Evolutionary conservation across 2,329 filamentous ascomycete species (phyloP).

Genomic region (Alternaria atra): DNA sequence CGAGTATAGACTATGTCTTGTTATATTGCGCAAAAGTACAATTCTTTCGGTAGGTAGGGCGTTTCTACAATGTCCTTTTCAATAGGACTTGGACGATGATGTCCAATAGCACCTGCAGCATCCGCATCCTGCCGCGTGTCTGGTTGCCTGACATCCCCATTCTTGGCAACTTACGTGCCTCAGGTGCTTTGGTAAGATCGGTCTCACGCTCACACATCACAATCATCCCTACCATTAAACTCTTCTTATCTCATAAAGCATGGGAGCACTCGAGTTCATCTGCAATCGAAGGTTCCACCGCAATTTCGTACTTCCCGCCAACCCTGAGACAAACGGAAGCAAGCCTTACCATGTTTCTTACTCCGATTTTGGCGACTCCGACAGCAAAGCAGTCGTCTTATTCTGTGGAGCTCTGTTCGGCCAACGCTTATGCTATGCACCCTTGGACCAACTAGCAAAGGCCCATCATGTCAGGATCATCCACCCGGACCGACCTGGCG

Average conservation of each 20-base stretch:
- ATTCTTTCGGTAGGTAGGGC: background rate
- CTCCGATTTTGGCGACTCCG: constrained; percentile 39
- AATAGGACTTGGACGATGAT: background rate
- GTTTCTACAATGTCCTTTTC: background rate
- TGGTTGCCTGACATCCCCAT: constrained; percentile 1
- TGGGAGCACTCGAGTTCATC: constrained; percentile 39
- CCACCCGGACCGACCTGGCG: constrained; percentile 41
- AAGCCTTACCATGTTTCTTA: constrained; percentile 39
- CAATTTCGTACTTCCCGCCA: constrained; percentile 33
- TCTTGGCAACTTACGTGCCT: background rate
- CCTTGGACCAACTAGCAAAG: constrained; percentile 41
- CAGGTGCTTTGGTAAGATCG: background rate
- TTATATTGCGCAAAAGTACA: background rate
- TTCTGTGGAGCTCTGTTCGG: constrained; percentile 44
- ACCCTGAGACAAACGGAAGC: constrained; percentile 25
- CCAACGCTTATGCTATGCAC: constrained; percentile 34
- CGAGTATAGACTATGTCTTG: background rate
- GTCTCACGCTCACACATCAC: background rate
- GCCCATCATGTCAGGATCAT: constrained; percentile 40
- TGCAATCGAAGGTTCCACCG: constrained; percentile 42
- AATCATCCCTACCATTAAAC: background rate
- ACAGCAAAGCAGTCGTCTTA: constrained; percentile 40
- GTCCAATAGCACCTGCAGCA: background rate
- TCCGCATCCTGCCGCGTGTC: background rate
- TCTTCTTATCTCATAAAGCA: background rate